Conservation (phyloP, 495 filamentous ascomycete genomes). For the Neurospora hispaniola region DNA sequence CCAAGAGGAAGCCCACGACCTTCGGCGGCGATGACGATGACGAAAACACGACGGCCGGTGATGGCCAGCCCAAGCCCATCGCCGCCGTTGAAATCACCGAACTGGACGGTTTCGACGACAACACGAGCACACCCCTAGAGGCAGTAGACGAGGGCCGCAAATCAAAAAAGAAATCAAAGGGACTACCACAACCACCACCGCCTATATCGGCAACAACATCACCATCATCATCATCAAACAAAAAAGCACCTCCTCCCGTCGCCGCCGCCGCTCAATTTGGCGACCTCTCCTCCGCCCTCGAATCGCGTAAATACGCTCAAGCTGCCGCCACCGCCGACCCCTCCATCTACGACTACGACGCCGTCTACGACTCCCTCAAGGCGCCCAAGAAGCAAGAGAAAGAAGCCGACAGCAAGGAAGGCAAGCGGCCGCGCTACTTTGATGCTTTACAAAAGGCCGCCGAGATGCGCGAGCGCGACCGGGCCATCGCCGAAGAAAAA, state of each 20-base stretch:
- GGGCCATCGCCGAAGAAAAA: conserved; percentile 78
- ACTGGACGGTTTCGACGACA: conserved; percentile 8
- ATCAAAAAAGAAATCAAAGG: conserved; percentile 8
- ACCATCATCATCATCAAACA: background rate
- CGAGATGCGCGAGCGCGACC: conserved; percentile 79
- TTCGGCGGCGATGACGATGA: conserved; percentile 21
- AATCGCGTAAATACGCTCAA: conserved; percentile 44
- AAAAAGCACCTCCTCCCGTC: background rate
- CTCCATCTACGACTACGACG: conserved; percentile 68
- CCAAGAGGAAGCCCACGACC: conserved; percentile 13
- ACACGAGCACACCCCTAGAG: background rate
- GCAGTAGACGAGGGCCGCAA: background rate
- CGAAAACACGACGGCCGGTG: conserved; percentile 7
- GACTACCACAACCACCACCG: conserved; percentile 26
- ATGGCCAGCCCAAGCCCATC: conserved; percentile 5
- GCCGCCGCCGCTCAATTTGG: conserved; percentile 26
- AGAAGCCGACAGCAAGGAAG: conserved; percentile 28
- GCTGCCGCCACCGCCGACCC: conserved; percentile 51
- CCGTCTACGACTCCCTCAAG: conserved; percentile 56
- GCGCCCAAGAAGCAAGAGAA: conserved; percentile 30
- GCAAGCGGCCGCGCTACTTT: conserved; percentile 72
- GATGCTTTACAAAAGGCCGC: conserved; percentile 65
- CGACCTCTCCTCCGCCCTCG: conserved; percentile 43
- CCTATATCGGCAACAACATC: conserved; percentile 2
- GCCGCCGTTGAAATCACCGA: conserved; percentile 14